A percentile compares a stretch with the other conserved stretches of the same genome.
Conservation (phyloP, 1,139 yeast genomes). For the Kurtzmaniella quercitrusa region DNA sequence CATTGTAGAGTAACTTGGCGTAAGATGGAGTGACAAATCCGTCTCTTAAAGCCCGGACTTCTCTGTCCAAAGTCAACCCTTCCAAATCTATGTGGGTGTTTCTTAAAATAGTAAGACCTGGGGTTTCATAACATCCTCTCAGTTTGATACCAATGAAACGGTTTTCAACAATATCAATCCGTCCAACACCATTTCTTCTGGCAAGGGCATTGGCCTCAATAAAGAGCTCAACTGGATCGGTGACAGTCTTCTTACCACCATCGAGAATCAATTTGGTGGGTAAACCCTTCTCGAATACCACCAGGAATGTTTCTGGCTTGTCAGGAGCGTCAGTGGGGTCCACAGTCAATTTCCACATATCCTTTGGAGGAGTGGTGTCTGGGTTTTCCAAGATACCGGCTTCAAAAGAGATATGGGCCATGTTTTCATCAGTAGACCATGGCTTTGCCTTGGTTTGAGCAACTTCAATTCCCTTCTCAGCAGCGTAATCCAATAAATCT, state of each 20-base stretch:
- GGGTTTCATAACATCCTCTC: constrained; percentile 99
- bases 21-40: constrained; percentile 90
- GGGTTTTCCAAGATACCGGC: constrained; percentile 99
- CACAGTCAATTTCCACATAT: constrained; percentile 98
- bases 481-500: constrained; percentile 91
- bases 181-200: constrained; percentile 98
- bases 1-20: constrained; percentile 89
- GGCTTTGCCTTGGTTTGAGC: constrained; percentile 98
- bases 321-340: constrained; percentile 96
- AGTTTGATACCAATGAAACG: constrained; percentile 98
- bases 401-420: constrained; percentile 98
- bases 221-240: constrained; percentile 90
- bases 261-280: constrained; percentile 78
- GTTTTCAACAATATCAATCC: constrained; percentile 98
- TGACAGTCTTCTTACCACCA: constrained; percentile 52
- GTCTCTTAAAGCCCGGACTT: constrained; percentile 95
- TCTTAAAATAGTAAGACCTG: constrained; percentile 94
- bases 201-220: constrained; percentile 90
- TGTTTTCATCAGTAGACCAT: constrained; percentile 98
- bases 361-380: constrained; percentile 97
- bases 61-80: constrained; percentile 95
- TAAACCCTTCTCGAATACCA: constrained; percentile 80
- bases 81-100: constrained; percentile 92
- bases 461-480: constrained; percentile 85
- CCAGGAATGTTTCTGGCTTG: constrained; percentile 81